Evolutionary conservation across 78 protist genomes (phyloP).

Genomic region (Tieghemostelium lacteum): DNA sequence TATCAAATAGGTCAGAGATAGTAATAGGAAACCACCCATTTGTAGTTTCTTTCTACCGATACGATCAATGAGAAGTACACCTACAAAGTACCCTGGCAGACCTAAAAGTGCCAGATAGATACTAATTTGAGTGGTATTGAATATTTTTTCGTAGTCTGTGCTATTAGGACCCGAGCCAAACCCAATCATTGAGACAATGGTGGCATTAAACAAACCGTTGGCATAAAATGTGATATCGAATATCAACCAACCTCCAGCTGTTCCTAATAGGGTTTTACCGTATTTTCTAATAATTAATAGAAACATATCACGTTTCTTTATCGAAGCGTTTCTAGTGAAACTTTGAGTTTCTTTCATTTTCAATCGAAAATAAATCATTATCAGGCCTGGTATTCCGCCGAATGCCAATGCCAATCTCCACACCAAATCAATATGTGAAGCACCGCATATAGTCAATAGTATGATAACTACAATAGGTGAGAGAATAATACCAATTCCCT

Average conservation of each 20-base stretch:
- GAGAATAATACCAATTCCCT: conserved; percentile 85
- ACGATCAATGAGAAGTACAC: conserved; percentile 56
- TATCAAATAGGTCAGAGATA: conserved; percentile 51
- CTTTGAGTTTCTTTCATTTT: conserved; percentile 56
- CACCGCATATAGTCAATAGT: background rate
- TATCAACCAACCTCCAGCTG: conserved; percentile 90
- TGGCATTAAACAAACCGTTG: conserved; percentile 73
- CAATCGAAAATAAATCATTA: conserved; percentile 67
- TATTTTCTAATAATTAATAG: background rate
- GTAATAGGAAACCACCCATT: conserved; percentile 63
- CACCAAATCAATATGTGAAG: conserved; percentile 46
- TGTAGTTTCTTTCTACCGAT: conserved; percentile 68
- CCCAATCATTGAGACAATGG: conserved; percentile 44
- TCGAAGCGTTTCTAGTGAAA: background rate
- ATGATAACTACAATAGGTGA: conserved; percentile 63
- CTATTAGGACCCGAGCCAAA: conserved; percentile 20
- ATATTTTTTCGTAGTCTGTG: conserved; percentile 31
- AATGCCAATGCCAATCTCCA: conserved; percentile 83
- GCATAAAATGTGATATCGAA: conserved; percentile 90
- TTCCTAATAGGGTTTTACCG: conserved; percentile 77
- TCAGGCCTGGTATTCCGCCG: conserved; percentile 77
- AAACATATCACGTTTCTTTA: conserved; percentile 16
- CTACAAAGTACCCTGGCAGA: conserved; percentile 85
- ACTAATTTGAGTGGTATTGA: conserved; percentile 9
- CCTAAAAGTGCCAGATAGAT: conserved; percentile 52